Evolutionary conservation across 208 protist species (phyloP), one percentile per base, ranked within the genome.

Genomic region (Strigomonas culicis): DNA sequence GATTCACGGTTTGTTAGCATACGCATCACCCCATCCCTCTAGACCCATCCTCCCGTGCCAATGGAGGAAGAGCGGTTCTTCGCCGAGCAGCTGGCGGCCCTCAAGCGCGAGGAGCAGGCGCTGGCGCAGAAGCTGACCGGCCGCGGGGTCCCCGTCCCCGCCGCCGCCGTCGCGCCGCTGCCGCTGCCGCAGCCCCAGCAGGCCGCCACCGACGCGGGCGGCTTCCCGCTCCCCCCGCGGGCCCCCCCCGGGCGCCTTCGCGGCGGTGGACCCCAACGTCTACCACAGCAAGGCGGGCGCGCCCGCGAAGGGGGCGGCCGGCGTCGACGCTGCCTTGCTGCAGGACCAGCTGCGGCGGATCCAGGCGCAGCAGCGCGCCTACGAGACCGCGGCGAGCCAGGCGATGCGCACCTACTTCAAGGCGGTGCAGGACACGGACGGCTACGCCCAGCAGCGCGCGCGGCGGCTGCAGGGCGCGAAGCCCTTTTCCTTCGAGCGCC

Each of bases 401-500:
- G 75, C 88, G 17, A 74, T 94, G 77, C 65, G 25, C 31, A 41
- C 63, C 19, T 95, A 92, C 68, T 84, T 88, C 36, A 36, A 64
- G 39, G 59, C 72, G 46, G 68, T 89, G 2, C 72, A 66, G 41
- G 68, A 83, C 56, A 77, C 76, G 52, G 59, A 72, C n/a, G 67
- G 65, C 41, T 92, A 93, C 67, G 65, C 80, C 50, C 63, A 64
- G 21, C 47, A 74, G n/a, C 84, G 90, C 10, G 73, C 79, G 49
- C 50, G 66, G 31, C 31, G 49, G 19, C 62, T 88, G 32, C 49
- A 63, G 27, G 49, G 51, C 7, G 72, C 72, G n/a, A 70, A 74
- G 49, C 75, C 82, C 2, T 93, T 93, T 56, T 71, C 75, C 21
- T 96, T 96, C 59, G 74, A 86, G 55, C 34, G 65, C 8, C 84